These are phyloP conservation scores for Nepenthes gracilis DNA, from an alignment of 148 eudicot species.

Conservation along the genomic window DNA sequence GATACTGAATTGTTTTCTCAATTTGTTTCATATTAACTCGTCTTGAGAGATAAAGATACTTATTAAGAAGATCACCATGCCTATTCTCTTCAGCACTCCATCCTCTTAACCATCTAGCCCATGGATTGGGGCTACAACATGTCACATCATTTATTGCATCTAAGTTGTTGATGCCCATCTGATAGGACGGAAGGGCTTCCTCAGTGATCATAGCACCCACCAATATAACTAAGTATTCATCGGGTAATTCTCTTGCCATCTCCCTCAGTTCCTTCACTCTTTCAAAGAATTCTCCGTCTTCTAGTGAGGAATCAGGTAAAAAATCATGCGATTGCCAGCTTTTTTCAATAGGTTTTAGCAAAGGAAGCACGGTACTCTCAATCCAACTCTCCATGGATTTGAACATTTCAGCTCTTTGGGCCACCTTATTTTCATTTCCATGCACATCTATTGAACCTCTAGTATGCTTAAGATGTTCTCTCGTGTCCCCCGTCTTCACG, in stretches of 20 bases:
- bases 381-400: too few relatives aligned
- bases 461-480: too few relatives aligned
- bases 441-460: too few relatives aligned
- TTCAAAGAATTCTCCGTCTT: constrained; percentile 1
- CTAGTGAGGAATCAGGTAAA: too few relatives aligned
- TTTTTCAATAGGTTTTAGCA: too few relatives aligned
- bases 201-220: constrained; percentile 38
- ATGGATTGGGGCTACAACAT: constrained; percentile 20
- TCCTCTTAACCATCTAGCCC: constrained; percentile 28
- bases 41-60: constrained; percentile 29
- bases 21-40: constrained; percentile 30
- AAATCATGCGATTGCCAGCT: too few relatives aligned
- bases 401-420: too few relatives aligned
- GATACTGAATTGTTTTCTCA: constrained; percentile 25
- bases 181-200: constrained; percentile 33
- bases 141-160: constrained; percentile 21
- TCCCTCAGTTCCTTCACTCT: constrained; percentile 13
- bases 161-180: constrained; percentile 20
- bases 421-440: too few relatives aligned
- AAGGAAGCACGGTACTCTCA: too few relatives aligned
- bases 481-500: too few relatives aligned
- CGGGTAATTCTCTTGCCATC: constrained; percentile 16
- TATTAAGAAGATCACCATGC: constrained; percentile 25
- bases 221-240: constrained; percentile 31
- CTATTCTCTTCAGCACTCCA: constrained; percentile 40